These are phyloP conservation scores for Nakazawaea sp. DNA, from an alignment of 805 yeast genomes.

Conservation along the genomic window DNA sequence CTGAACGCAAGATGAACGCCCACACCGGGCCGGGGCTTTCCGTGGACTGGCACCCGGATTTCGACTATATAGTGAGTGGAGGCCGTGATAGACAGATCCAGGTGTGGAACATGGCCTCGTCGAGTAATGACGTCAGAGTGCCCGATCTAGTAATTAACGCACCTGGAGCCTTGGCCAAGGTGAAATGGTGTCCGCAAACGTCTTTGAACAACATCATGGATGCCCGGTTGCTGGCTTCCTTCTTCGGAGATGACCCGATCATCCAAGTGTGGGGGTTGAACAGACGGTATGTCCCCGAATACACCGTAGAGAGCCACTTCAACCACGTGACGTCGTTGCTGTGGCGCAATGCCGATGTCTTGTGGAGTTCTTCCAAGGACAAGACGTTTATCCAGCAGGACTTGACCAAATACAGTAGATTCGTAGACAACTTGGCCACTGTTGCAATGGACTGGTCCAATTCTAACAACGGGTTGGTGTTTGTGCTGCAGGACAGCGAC, in stretches of 20 bases:
- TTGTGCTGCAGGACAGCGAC: conserved; percentile 41
- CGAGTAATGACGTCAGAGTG: conserved; percentile 26
- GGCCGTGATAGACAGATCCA: conserved; percentile 85
- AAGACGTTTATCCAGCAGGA: conserved; percentile 41
- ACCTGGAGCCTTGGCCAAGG: conserved; percentile 73
- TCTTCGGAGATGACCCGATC: conserved; percentile 64
- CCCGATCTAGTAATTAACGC: conserved; percentile 73
- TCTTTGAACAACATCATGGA: conserved; percentile 34
- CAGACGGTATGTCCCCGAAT: conserved; percentile 66
- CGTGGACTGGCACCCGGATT: conserved; percentile 80
- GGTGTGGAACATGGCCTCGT: conserved; percentile 57
- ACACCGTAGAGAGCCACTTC: conserved; percentile 40
- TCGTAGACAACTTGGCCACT: conserved; percentile 43
- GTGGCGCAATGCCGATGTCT: conserved; percentile 38
- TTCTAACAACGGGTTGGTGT: conserved; percentile 39
- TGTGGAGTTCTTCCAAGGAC: conserved; percentile 49
- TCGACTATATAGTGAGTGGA: conserved; percentile 80
- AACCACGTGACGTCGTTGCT: conserved; percentile 50
- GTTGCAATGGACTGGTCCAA: conserved; percentile 54
- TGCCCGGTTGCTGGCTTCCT: conserved; percentile 69
- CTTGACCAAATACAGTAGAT: conserved; percentile 31
- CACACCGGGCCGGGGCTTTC: conserved; percentile 90
- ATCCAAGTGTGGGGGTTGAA: conserved; percentile 64
- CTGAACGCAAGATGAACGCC: conserved; percentile 74
- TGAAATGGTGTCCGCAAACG: conserved; percentile 54